These are phyloP conservation scores for Brasenia schreberi DNA, from an alignment of 164 flowering plant species.

Conservation along the genomic window DNA sequence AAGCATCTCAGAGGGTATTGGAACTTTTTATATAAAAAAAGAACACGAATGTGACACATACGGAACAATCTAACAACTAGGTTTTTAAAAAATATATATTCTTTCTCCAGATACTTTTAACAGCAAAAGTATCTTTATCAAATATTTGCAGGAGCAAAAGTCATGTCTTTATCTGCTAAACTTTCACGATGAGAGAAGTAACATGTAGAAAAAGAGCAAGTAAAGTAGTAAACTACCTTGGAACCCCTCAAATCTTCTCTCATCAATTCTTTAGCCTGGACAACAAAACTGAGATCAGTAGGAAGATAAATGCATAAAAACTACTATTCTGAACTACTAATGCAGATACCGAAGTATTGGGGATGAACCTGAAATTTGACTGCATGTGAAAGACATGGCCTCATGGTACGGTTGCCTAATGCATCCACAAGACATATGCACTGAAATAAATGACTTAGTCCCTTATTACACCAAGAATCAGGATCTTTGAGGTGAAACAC, in stretches of 20 bases:
- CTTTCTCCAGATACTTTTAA: no score
- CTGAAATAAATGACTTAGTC: conserved; percentile 17
- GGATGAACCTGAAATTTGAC: conserved; percentile 69
- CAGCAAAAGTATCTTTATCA: no score
- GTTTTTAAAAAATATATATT: no score
- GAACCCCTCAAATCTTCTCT: conserved; percentile 68
- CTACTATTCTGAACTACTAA: neutral
- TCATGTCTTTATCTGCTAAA: no score
- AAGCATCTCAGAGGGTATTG: neutral
- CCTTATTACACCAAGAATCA: neutral
- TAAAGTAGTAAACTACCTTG: conserved; percentile 38
- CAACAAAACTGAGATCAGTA: neutral
- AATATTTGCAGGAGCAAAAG: no score
- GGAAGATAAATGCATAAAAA: conserved; percentile 26
- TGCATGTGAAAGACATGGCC: conserved; percentile 79
- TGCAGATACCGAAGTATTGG: neutral
- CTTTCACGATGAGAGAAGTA: no score
- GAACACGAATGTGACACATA: no score
- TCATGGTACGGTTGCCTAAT: conserved; percentile 86
- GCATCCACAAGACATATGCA: conserved; percentile 94
- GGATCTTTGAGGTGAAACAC: neutral
- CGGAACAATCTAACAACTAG: no score
- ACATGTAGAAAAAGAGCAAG: neutral
- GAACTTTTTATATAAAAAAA: no score
- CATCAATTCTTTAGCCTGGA: conserved; percentile 59